Conservation (phyloP, 495 filamentous ascomycete species). For the Cudoniella acicularis region DNA sequence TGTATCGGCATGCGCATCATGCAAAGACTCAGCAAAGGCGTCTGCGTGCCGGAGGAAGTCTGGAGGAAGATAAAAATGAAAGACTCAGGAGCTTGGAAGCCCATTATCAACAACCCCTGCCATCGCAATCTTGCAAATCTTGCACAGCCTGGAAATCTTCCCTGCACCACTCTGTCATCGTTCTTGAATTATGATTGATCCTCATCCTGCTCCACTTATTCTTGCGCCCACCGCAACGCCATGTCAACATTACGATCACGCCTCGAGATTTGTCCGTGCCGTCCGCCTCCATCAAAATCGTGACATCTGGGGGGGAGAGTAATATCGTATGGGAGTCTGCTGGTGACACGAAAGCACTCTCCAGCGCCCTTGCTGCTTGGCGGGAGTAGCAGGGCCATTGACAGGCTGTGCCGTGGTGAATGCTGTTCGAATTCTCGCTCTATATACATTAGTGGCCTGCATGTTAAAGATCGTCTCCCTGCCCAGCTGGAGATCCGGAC, state of each 20-base stretch:
- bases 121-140: conserved; percentile 9
- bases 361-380: background rate
- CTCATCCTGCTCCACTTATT: conserved; percentile 1
- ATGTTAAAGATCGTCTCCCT: background rate
- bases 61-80: background rate
- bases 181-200: too few species aligned
- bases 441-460: background rate
- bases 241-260: background rate
- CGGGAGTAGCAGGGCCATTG: background rate
- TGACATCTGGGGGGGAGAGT: background rate
- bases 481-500: background rate
- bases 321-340: background rate
- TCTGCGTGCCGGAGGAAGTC: too few species aligned
- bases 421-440: background rate
- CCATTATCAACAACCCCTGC: too few species aligned
- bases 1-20: too few species aligned
- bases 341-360: background rate
- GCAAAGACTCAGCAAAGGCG: too few species aligned
- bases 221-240: background rate
- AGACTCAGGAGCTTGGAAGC: background rate
- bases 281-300: background rate
- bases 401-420: background rate
- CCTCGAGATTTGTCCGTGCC: background rate
- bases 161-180: conserved; percentile 10
- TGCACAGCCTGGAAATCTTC: conserved; percentile 17